These are phyloP conservation scores for Pachysandra terminalis DNA, from an alignment of 164 flowering plant genomes.

Conservation along the genomic window DNA sequence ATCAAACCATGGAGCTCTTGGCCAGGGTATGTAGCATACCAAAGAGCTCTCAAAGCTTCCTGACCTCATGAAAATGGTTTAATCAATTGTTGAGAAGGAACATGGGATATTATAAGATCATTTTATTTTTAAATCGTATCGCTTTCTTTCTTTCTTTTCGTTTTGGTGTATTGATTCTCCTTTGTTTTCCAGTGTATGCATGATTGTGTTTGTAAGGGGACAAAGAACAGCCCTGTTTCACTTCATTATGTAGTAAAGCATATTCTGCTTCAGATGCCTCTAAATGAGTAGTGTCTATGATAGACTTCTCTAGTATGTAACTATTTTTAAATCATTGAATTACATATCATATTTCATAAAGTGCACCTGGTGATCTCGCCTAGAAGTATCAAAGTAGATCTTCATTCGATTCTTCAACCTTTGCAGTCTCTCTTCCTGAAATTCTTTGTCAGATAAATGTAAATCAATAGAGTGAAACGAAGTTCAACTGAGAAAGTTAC, in stretches of 20 bases:
- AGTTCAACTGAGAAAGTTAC: no score
- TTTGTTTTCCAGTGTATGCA: no score
- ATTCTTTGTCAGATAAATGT: background rate
- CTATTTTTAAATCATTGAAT: background rate
- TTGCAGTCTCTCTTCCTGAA: constrained; percentile 68
- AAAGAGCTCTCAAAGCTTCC: constrained; percentile 78
- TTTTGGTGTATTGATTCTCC: no score
- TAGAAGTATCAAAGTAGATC: constrained; percentile 64
- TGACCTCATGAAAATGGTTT: constrained; percentile 21
- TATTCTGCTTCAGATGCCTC: background rate
- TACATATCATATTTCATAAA: background rate
- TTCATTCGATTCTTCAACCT: constrained; percentile 67
- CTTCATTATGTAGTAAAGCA: background rate
- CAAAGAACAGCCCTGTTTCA: background rate
- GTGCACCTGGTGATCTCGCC: constrained; percentile 75
- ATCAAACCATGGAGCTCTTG: constrained; percentile 65
- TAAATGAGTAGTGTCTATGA: background rate
- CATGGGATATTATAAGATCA: background rate
- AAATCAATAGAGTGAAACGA: background rate
- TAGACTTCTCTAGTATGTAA: background rate
- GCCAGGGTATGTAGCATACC: constrained; percentile 80
- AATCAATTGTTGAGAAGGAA: constrained; percentile 2
- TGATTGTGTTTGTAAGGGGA: no score
- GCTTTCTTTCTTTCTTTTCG: no score
- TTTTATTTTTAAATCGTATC: background rate